Evolutionary conservation across 2,329 filamentous ascomycete genomes (phyloP).

Genomic region (Arthrobotrys pseudoclavata): DNA sequence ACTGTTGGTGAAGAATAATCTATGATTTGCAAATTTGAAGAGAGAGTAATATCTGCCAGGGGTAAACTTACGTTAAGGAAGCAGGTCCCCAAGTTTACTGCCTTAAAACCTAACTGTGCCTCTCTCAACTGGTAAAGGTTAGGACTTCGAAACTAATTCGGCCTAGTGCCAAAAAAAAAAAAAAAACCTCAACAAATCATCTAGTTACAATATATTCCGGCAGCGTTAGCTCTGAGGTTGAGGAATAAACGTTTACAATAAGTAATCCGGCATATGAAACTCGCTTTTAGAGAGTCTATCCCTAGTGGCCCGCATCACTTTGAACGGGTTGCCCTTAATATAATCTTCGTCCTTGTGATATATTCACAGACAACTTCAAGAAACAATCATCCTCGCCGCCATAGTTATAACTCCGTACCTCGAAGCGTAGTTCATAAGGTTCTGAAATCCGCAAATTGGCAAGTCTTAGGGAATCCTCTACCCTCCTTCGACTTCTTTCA

Average conservation of each 20-base stretch:
- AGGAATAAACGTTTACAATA: background rate
- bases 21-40: no score
- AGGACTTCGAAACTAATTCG: no score
- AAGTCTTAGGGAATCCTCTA: background rate
- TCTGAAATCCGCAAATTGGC: background rate
- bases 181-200: no score
- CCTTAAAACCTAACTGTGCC: no score
- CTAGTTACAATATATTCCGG: no score
- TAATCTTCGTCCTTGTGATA: slow-evolving; percentile 17
- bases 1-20: no score
- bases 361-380: slow-evolving; percentile 14
- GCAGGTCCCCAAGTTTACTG: no score
- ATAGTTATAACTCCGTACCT: background rate
- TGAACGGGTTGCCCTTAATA: slow-evolving; percentile 6
- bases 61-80: no score
- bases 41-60: no score
- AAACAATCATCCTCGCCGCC: slow-evolving; percentile 6
- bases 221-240: no score
- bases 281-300: background rate
- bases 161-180: no score
- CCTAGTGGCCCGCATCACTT: background rate
- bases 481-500: background rate
- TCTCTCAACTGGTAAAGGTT: no score
- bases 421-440: slow-evolving; percentile 7
- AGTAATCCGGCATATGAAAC: background rate